These are phyloP conservation scores for Panaeolus cyanescens DNA, from an alignment of 768 basidiomycete species.

Conservation along the genomic window DNA sequence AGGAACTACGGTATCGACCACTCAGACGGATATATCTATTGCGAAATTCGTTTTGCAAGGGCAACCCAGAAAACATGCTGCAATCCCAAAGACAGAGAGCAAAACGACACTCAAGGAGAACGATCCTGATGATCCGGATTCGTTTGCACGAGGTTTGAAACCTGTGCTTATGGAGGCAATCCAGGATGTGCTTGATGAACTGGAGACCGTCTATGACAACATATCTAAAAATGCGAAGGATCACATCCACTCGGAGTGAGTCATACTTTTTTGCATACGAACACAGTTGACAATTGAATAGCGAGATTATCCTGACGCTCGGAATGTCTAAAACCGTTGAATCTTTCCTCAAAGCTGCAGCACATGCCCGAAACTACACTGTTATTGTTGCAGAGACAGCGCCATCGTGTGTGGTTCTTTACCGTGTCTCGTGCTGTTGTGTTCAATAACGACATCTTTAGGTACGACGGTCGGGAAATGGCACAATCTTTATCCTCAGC, in stretches of 20 bases:
- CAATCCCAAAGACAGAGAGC: constrained; percentile 47
- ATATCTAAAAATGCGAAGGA: constrained; percentile 93
- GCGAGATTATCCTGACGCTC: constrained; percentile 83
- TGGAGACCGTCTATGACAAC: constrained; percentile 94
- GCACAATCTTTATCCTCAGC: constrained; percentile 77
- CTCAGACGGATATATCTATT: constrained; percentile 61
- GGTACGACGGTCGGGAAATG: constrained; percentile 85
- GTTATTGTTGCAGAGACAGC: constrained; percentile 96
- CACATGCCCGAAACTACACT: constrained; percentile 88
- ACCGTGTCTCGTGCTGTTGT: not conserved
- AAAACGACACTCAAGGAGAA: constrained; percentile 65
- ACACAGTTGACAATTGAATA: constrained; percentile 28
- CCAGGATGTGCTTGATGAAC: constrained; percentile 92
- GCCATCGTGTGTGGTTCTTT: constrained; percentile 67
- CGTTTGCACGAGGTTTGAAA: constrained; percentile 77
- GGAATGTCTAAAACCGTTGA: constrained; percentile 96
- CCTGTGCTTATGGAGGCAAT: constrained; percentile 97
- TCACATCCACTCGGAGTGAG: constrained; percentile 98
- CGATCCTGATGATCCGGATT: constrained; percentile 76
- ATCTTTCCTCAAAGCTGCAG: constrained; percentile 89
- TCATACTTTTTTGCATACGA: constrained; percentile 8
- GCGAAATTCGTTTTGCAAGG: constrained; percentile 83
- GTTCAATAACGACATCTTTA: constrained; percentile 26
- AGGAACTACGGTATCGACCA: constrained; percentile 36
- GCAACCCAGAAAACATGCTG: constrained; percentile 59